Conservation (phyloP, 345 rosid genomes). For the Acer yangbiense region DNA sequence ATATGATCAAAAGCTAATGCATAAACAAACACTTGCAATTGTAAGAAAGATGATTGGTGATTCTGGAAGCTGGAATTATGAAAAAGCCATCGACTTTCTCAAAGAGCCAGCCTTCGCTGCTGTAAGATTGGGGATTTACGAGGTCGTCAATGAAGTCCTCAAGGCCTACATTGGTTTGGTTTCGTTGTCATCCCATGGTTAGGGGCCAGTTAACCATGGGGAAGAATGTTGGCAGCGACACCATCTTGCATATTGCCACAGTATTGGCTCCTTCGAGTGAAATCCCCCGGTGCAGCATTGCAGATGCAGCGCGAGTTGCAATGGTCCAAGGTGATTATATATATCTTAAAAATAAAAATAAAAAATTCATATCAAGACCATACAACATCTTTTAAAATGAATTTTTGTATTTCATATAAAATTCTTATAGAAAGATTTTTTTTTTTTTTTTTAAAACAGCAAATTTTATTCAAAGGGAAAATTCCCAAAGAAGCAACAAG, state of each 20-base stretch:
- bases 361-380: too few relatives aligned
- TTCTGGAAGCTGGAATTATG: not conserved
- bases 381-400: too few relatives aligned
- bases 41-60: not conserved
- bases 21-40: slow-evolving; percentile 5
- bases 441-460: too few relatives aligned
- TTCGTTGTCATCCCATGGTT: not conserved
- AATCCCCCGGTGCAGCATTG: slow-evolving; percentile 29
- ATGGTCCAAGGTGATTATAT: slow-evolving; percentile 9
- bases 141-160: not conserved
- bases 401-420: too few relatives aligned
- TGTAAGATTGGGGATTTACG: not conserved
- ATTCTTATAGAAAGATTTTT: too few relatives aligned
- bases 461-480: too few relatives aligned
- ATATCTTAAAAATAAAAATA: too few relatives aligned
- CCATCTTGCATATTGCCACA: slow-evolving; percentile 20
- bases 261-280: not conserved
- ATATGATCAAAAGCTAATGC: not conserved
- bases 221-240: not conserved
- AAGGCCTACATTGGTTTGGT: not conserved
- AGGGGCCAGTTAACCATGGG: not conserved
- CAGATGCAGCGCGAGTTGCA: slow-evolving; percentile 25
- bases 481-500: too few relatives aligned
- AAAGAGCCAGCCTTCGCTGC: not conserved
- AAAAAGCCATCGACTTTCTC: not conserved